phyloP scores from a whole-genome alignment of 345 rosid genomes.

The Gossypium thurberi region DNA sequence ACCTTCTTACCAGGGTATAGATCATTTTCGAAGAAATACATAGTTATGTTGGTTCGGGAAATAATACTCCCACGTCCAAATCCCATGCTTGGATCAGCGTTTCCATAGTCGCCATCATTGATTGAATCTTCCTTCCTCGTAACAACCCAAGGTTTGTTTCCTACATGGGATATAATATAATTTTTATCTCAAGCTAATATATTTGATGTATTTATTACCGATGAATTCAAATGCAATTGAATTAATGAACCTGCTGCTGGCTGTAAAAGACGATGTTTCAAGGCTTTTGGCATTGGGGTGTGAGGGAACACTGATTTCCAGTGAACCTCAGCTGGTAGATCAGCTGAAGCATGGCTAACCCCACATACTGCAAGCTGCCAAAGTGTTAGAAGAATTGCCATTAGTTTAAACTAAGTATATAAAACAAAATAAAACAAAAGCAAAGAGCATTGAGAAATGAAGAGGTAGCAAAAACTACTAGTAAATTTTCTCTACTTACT shows the following conservation, averaged over 20 bases:
- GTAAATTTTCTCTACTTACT: background rate
- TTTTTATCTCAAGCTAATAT: too few relatives aligned
- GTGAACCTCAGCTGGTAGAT: background rate
- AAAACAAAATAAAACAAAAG: background rate
- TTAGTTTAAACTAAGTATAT: background rate
- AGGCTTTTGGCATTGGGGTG: background rate
- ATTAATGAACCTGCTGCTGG: background rate
- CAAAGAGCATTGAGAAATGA: too few relatives aligned
- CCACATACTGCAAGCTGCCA: background rate
- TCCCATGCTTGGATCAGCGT: background rate
- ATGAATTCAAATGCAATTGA: too few relatives aligned
- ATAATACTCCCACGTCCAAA: background rate
- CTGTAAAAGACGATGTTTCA: background rate
- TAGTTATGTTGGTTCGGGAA: background rate
- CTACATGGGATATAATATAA: background rate
- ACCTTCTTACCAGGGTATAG: constrained; percentile 43
- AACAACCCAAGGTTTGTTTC: background rate
- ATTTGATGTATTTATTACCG: too few relatives aligned
- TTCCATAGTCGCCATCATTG: background rate
- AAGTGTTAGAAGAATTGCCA: too few relatives aligned
- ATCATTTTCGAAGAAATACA: constrained; percentile 71
- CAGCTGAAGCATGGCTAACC: background rate
- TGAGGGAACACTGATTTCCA: background rate
- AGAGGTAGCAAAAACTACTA: background rate
- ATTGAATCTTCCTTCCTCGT: background rate